These are phyloP conservation scores for Ganoderma lingzhi DNA, from an alignment of 1,284 basidiomycete species.

Conservation along the genomic window DNA sequence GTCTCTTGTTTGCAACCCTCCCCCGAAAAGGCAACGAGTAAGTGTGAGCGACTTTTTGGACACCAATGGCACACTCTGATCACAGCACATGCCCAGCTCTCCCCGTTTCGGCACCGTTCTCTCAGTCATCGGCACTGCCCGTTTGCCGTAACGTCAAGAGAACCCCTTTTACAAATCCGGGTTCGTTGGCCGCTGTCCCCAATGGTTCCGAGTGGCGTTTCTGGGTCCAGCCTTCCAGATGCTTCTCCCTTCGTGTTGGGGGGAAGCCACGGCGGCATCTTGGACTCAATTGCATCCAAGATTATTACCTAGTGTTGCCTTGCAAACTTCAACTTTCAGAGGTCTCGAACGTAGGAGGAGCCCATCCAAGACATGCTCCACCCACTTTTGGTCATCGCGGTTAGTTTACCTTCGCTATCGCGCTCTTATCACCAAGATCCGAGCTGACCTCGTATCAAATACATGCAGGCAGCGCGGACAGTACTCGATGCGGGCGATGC, in stretches of 20 bases:
- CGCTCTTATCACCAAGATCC: constrained; percentile 1
- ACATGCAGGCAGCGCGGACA: not conserved
- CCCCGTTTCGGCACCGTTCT: constrained; percentile 9
- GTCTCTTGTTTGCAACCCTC: constrained; percentile 12
- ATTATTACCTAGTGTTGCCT: not conserved
- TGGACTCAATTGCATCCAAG: constrained; percentile 3
- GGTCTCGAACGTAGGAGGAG: not conserved
- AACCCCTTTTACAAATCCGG: constrained; percentile 1
- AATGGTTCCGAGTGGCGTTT: constrained; percentile 14
- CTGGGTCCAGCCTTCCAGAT: not conserved
- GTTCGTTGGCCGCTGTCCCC: not conserved
- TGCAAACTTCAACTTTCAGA: not conserved
- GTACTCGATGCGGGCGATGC: not conserved
- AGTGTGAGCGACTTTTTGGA: constrained; percentile 30
- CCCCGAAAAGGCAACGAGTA: constrained; percentile 24
- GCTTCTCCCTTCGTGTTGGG: not conserved
- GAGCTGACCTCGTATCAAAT: not conserved
- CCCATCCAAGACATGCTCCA: not conserved
- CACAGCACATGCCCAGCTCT: constrained; percentile 19
- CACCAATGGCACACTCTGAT: constrained; percentile 19
- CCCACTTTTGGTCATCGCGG: not conserved
- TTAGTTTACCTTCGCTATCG: not conserved
- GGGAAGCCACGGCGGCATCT: not conserved
- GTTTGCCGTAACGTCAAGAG: constrained; percentile 15
- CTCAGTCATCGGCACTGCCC: constrained; percentile 16